Base-by-base conservation (phyloP, 2,329 filamentous ascomycete genomes). In the Alternaria consortialis region DNA sequence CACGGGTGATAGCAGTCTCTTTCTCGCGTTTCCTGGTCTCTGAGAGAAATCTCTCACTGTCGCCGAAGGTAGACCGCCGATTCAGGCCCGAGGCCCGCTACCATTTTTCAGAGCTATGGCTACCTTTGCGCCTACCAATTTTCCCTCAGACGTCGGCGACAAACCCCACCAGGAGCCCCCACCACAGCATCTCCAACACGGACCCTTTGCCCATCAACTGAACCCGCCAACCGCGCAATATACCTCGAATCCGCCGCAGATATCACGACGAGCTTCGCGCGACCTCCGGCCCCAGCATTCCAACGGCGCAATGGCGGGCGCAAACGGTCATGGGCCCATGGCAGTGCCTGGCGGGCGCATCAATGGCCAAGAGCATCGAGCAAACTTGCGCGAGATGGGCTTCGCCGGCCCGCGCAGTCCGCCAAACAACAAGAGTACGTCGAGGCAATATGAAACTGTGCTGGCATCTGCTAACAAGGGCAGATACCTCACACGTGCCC, bases 401-500 rank as follows among this genome's bases (percentile, higher is more conserved):
- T 79, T 79, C 57, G 77, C 70, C 44, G 79, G 77, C 32, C 77
- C 81, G 51, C 77, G 80, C 65, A 84, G 82, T 67, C 82, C 82
- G 56, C 82, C 82, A 15, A 83, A 80, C 77, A 82, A 81, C 75
- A 84, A 84, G 78, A 84, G 81, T 82, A 70, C 53, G 74, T 29
- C 9, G 32, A 6, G 12, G 9, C 29, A 9, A n/a, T 5, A 23
- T 29, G 9, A n/a, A 5, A 29, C 23, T 46, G 2, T 12, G 20
- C 23, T 13, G 13, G 36, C 43, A 20, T 46, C 39, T 60, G 62
- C 68, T 75, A 58, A 73, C 74, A 65, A 46, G 47, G 32, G 42
- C 62, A 97, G 94, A 97, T 80, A 97, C 95, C 17, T 91, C 94
- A 64, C 95, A 98, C 83, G 95, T 99, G 44, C 95, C 95, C 39